Evolutionary conservation across 2,329 filamentous ascomycete species (phyloP).

Genomic region (Alternaria atra): DNA sequence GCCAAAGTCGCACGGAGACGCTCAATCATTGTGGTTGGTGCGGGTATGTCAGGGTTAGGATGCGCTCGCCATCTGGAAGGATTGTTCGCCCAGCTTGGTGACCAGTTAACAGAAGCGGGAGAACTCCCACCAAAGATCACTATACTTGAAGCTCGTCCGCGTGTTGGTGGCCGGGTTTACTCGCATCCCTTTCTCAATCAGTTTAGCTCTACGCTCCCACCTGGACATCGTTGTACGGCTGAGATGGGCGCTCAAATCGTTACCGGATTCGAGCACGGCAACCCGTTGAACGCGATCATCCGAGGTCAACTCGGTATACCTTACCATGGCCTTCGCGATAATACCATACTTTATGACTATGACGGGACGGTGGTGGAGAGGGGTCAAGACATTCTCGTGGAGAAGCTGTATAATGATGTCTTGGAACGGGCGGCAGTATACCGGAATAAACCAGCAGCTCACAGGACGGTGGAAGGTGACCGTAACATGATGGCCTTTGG

Average conservation of each 20-base stretch:
- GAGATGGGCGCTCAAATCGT: conserved; percentile 99
- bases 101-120: conserved; percentile 69
- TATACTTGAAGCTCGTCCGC: conserved; percentile 83
- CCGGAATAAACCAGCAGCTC: conserved; percentile 77
- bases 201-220: conserved; percentile 61
- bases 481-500: conserved; percentile 82
- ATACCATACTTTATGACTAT: conserved; percentile 88
- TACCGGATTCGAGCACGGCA: conserved; percentile 94
- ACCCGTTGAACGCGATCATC: conserved; percentile 89
- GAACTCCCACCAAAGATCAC: conserved; percentile 78
- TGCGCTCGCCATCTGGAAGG: conserved; percentile 91
- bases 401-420: conserved; percentile 94
- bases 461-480: conserved; percentile 81
- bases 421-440: conserved; percentile 90
- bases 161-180: conserved; percentile 92
- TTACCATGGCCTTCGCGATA: conserved; percentile 81
- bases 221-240: conserved; percentile 75
- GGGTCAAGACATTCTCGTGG: conserved; percentile 80
- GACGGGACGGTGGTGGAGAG: conserved; percentile 81
- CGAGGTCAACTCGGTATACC: conserved; percentile 87
- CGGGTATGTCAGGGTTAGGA: conserved; percentile 91
- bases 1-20: conserved; percentile 64
- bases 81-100: conserved; percentile 81
- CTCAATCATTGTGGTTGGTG: conserved; percentile 86
- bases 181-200: conserved; percentile 76